Percentiles rank a stretch among this genome's conserved stretches.
Evolutionary conservation across 2,329 filamentous ascomycete species (phyloP).

Genomic region (Tolypocladium paradoxum): DNA sequence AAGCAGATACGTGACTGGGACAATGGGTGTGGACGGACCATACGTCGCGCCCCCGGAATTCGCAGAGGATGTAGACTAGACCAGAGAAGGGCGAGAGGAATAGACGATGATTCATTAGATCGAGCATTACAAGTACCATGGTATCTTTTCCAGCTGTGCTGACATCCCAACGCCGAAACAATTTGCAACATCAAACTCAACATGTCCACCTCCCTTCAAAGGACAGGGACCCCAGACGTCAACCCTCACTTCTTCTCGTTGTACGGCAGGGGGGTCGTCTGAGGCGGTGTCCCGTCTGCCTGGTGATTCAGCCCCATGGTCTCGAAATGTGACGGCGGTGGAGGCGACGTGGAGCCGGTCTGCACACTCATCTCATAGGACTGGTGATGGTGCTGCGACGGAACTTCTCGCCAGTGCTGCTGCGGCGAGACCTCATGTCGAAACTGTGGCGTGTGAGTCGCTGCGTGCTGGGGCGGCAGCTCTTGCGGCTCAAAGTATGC

Average conservation of each 20-base stretch:
- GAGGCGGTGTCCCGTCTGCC: conserved; percentile 16
- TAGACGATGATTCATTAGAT: background rate
- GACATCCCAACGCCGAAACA: background rate
- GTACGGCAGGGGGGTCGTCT: conserved; percentile 8
- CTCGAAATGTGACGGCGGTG: conserved; percentile 16
- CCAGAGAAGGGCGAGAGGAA: background rate
- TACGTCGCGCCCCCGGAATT: conserved; percentile 26
- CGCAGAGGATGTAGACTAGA: conserved; percentile 22
- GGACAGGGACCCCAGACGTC: too few species aligned
- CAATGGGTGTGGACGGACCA: conserved; percentile 23
- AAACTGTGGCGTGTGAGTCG: background rate
- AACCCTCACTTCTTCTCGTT: conserved; percentile 10
- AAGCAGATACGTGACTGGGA: conserved; percentile 30
- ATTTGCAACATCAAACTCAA: background rate
- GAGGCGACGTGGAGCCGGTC: background rate
- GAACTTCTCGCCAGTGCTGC: background rate
- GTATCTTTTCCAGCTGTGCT: background rate
- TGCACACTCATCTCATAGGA: background rate
- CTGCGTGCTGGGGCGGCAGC: background rate
- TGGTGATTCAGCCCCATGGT: conserved; percentile 20
- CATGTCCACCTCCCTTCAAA: background rate
- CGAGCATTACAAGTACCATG: background rate
- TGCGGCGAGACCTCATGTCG: background rate
- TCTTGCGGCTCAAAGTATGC: conserved; percentile 1
- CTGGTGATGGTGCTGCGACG: background rate